These are phyloP conservation scores for Camillea tinctor DNA, from an alignment of 2,329 filamentous ascomycete species.

Conservation along the genomic window DNA sequence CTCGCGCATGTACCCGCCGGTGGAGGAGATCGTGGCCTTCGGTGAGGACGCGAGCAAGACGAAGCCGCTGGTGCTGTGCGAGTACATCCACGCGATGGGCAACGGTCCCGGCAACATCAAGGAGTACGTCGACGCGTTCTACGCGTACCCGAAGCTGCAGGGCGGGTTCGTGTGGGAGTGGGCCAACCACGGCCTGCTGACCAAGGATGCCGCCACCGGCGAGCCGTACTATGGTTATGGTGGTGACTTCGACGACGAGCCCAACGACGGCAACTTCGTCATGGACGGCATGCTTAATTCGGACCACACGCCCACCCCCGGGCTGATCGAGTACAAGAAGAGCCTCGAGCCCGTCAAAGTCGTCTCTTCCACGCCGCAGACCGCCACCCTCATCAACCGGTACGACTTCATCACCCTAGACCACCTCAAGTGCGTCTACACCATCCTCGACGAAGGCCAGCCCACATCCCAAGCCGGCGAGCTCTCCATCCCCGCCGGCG, in stretches of 20 bases:
- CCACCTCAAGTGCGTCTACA: slow-evolving; percentile 37
- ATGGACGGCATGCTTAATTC: slow-evolving; percentile 50
- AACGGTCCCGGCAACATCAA: slow-evolving; percentile 65
- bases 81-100: slow-evolving; percentile 61
- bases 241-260: slow-evolving; percentile 56
- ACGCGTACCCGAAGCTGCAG: slow-evolving; percentile 55
- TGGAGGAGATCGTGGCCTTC: slow-evolving; percentile 40
- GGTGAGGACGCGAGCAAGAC: slow-evolving; percentile 35
- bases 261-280: slow-evolving; percentile 55
- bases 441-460: slow-evolving; percentile 27
- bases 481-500: slow-evolving; percentile 25
- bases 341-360: slow-evolving; percentile 46
- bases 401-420: slow-evolving; percentile 43
- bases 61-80: slow-evolving; percentile 55
- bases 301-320: slow-evolving; percentile 45
- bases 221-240: slow-evolving; percentile 52
- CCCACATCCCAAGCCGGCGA: slow-evolving; percentile 21
- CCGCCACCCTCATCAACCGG: slow-evolving; percentile 35
- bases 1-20: slow-evolving; percentile 59
- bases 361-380: slow-evolving; percentile 34
- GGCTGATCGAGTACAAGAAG: slow-evolving; percentile 46
- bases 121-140: slow-evolving; percentile 63
- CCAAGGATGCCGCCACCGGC: slow-evolving; percentile 38
- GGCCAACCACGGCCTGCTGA: slow-evolving; percentile 52
- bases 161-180: slow-evolving; percentile 64